These are phyloP conservation scores for Echinochloa phyllopogon DNA, from an alignment of 176 grass and related monocot genomes.

Conservation along the genomic window DNA sequence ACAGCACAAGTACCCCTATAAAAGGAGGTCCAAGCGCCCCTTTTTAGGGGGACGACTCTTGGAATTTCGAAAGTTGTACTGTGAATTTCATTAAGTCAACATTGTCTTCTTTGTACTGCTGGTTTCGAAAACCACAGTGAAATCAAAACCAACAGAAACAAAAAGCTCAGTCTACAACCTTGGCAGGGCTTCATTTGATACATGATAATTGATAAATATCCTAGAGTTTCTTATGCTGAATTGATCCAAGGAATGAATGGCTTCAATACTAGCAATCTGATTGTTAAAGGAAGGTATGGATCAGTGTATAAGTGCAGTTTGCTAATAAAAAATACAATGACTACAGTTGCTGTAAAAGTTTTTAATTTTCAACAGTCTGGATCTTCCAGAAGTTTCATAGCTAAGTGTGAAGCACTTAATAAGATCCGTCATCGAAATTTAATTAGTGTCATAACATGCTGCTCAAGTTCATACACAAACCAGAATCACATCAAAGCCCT, in stretches of 20 bases:
- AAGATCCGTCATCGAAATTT: constrained; percentile 50
- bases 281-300: constrained; percentile 43
- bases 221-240: constrained; percentile 38
- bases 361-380: constrained; percentile 40
- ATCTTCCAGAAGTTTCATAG: constrained; percentile 38
- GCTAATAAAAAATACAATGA: background rate
- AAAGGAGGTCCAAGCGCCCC: too few species aligned
- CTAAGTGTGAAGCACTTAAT: constrained; percentile 38
- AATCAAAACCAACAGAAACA: too few species aligned
- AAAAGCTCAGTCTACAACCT: background rate
- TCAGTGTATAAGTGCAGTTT: constrained; percentile 42
- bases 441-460: constrained; percentile 38
- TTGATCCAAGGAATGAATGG: constrained; percentile 21
- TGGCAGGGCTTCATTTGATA: too few species aligned
- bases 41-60: too few species aligned
- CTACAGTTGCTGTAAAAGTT: constrained; percentile 42
- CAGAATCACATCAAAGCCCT: constrained; percentile 50
- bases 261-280: constrained; percentile 36
- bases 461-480: constrained; percentile 10
- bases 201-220: background rate
- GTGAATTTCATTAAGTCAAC: too few species aligned
- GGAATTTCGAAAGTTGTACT: too few species aligned
- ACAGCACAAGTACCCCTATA: too few species aligned
- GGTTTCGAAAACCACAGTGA: too few species aligned
- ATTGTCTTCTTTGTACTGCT: too few species aligned